phyloP scores from a whole-genome alignment of 768 basidiomycete genomes.

The Tulasnella sp. region DNA sequence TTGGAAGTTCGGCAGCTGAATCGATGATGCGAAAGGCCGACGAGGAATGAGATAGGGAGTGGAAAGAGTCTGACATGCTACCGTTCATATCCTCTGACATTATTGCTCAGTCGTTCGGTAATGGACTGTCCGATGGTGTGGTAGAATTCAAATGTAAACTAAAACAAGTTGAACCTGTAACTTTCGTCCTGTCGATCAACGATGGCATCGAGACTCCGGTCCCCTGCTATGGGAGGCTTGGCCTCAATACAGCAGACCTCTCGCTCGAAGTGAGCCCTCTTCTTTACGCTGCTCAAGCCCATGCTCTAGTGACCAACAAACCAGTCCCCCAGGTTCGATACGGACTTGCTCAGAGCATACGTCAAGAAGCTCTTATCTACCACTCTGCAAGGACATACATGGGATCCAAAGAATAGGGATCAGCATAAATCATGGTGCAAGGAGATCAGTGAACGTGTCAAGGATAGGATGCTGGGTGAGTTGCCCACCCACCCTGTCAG shows the following conservation, averaged over 20 bases:
- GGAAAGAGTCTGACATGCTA: not conserved
- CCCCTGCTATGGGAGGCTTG: conserved; percentile 28
- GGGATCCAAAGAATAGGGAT: conserved; percentile 62
- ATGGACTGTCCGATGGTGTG: not conserved
- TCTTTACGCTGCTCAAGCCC: conserved; percentile 32
- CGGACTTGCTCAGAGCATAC: conserved; percentile 61
- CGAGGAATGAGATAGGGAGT: conserved; percentile 7
- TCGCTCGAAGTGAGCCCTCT: conserved; percentile 40
- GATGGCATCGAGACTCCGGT: conserved; percentile 10
- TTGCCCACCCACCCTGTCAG: not conserved
- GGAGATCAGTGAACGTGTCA: conserved; percentile 74
- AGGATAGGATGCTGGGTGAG: conserved; percentile 63
- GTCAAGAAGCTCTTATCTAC: conserved; percentile 70
- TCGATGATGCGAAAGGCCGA: conserved; percentile 20
- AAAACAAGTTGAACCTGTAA: no score
- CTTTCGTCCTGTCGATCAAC: not conserved
- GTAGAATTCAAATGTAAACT: not conserved
- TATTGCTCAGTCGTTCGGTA: not conserved
- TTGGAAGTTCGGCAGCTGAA: conserved; percentile 8
- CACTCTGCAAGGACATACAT: conserved; percentile 50
- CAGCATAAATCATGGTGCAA: conserved; percentile 65
- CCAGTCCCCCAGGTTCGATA: conserved; percentile 35
- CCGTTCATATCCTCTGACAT: conserved; percentile 4
- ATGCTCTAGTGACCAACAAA: no score
- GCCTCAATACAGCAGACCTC: conserved; percentile 65